phyloP scores from a whole-genome alignment of 768 basidiomycete genomes.

The Candolleomyces eurysporus region DNA sequence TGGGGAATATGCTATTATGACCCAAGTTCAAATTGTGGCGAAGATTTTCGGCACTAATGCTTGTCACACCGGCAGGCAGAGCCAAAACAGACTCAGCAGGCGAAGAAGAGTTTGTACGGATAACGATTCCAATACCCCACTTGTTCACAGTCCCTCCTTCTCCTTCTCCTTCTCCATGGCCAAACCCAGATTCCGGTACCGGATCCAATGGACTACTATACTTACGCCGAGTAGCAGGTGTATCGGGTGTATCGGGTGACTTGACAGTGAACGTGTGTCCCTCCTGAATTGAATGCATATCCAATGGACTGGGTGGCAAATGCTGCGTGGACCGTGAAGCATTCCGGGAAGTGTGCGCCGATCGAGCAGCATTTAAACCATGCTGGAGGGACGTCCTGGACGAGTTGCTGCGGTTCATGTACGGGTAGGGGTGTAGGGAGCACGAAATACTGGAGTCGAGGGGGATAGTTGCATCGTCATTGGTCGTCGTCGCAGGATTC shows the following conservation, averaged over 20 bases:
- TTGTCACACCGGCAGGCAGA: too few relatives aligned
- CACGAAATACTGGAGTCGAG: constrained; percentile 11
- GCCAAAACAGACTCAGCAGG: too few relatives aligned
- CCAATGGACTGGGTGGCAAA: background rate
- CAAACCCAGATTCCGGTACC: too few relatives aligned
- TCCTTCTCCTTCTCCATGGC: too few relatives aligned
- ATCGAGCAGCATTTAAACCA: background rate
- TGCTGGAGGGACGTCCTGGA: background rate
- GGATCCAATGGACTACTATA: too few relatives aligned
- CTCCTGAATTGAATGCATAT: background rate
- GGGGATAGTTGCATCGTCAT: background rate
- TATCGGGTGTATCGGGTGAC: background rate
- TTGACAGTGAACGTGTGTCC: background rate
- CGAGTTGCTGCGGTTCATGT: background rate
- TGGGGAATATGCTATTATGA: constrained; percentile 7
- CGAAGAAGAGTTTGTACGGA: too few relatives aligned
- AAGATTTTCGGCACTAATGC: too few relatives aligned
- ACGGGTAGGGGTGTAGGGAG: constrained; percentile 12
- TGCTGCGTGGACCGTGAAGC: constrained; percentile 5
- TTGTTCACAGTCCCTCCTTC: too few relatives aligned
- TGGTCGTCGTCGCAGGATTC: too few relatives aligned
- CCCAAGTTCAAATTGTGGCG: background rate
- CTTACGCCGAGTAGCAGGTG: too few relatives aligned
- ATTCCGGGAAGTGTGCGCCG: background rate
- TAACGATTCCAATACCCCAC: too few relatives aligned